phyloP scores from a whole-genome alignment of 2,329 filamentous ascomycete species.

The Gliomastix tumulicola region DNA sequence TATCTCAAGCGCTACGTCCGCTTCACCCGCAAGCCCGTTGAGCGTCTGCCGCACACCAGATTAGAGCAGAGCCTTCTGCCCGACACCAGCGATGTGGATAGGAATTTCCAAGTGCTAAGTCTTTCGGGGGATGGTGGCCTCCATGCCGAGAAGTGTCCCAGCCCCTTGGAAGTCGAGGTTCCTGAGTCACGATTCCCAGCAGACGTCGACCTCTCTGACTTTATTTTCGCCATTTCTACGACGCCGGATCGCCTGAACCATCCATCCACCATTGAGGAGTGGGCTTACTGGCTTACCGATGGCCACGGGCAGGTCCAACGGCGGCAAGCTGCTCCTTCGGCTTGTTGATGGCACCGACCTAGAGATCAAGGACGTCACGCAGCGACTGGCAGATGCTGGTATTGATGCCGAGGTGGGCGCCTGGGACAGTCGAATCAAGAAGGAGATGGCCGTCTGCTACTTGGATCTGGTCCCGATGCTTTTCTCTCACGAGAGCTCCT shows the following conservation, averaged over 20 bases:
- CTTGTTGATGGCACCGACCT: constrained; percentile 43
- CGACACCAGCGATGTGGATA: constrained; percentile 22
- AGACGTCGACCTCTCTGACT: too few relatives aligned
- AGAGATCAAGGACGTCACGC: constrained; percentile 39
- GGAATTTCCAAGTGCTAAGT: constrained; percentile 26
- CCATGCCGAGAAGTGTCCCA: constrained; percentile 14
- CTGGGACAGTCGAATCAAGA: constrained; percentile 35
- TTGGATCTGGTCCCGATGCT: constrained; percentile 45
- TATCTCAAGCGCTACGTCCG: constrained; percentile 40
- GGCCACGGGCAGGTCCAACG: constrained; percentile 45
- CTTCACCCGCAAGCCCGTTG: constrained; percentile 32
- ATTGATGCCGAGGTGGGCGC: constrained; percentile 49
- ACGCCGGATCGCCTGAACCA: constrained; percentile 47
- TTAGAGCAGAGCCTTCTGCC: constrained; percentile 24
- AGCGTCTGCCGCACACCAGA: constrained; percentile 26
- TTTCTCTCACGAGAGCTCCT: constrained; percentile 41
- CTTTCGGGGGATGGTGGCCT: too few relatives aligned
- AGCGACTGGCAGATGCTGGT: constrained; percentile 35
- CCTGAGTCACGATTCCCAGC: constrained; percentile 33
- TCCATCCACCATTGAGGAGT: constrained; percentile 45
- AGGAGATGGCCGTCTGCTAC: constrained; percentile 53
- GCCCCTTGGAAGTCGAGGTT: constrained; percentile 31
- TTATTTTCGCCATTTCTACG: constrained; percentile 53
- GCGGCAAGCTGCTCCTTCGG: constrained; percentile 46
- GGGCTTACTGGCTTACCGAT: constrained; percentile 54